These are phyloP conservation scores for Oxytropis ochrocephala DNA, from an alignment of 306 rosid genomes.

Conservation along the genomic window DNA sequence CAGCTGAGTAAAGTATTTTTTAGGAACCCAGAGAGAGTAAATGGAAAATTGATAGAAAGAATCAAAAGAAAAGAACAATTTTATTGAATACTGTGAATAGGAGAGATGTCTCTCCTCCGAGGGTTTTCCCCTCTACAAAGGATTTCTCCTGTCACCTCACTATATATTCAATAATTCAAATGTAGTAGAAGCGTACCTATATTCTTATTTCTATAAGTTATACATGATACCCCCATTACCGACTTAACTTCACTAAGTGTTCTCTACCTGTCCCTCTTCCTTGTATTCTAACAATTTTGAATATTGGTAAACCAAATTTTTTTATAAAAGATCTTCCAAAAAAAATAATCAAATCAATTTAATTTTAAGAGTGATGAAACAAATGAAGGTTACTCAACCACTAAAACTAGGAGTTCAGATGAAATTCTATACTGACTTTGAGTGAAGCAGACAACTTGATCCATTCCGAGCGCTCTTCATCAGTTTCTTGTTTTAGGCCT, in stretches of 20 bases:
- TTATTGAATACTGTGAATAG: too few species aligned
- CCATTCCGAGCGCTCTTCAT: slow-evolving; percentile 74
- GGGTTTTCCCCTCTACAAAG: background rate
- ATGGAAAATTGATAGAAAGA: background rate
- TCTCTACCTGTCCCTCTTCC: background rate
- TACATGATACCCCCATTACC: background rate
- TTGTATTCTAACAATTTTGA: background rate
- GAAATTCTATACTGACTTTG: slow-evolving; percentile 40
- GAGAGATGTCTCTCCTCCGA: background rate
- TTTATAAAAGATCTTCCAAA: background rate
- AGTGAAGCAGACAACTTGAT: slow-evolving; percentile 58
- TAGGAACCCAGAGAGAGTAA: too few species aligned
- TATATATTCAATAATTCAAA: too few species aligned
- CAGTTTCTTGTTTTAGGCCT: slow-evolving; percentile 62
- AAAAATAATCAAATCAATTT: background rate
- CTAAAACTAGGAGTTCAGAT: background rate
- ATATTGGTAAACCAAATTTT: background rate
- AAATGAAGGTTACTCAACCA: slow-evolving; percentile 4
- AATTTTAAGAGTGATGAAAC: background rate
- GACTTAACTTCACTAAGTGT: background rate
- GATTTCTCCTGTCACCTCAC: background rate
- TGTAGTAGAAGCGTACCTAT: background rate
- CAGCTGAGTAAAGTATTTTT: background rate
- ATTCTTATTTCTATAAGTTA: background rate
- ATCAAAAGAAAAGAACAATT: background rate